Conservation (phyloP, 805 yeast genomes). For the Teunomyces barrocoloradensis region DNA sequence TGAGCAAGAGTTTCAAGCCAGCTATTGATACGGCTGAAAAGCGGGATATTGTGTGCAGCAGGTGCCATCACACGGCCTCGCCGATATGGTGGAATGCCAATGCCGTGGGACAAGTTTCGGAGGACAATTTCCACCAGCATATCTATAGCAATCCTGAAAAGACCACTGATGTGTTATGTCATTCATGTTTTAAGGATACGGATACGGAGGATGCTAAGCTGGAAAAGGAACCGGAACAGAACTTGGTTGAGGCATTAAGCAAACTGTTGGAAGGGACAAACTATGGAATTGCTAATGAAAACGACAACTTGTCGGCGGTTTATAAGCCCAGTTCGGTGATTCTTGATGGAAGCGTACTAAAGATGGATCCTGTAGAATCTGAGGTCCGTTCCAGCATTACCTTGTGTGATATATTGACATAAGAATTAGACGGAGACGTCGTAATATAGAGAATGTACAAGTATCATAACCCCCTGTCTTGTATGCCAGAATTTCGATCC, state of each 20-base stretch:
- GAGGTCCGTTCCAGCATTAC: conserved; percentile 16
- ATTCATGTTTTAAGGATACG: conserved; percentile 28
- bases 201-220: conserved; percentile 6
- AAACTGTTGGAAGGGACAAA: conserved; percentile 31
- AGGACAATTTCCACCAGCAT: neutral
- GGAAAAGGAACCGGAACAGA: conserved; percentile 10
- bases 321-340: conserved; percentile 5
- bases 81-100: conserved; percentile 37
- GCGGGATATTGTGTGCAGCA: conserved; percentile 14
- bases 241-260: conserved; percentile 21
- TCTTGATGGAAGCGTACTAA: neutral
- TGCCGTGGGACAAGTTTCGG: neutral
- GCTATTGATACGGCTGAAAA: neutral
- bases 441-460: neutral
- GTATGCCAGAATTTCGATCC: neutral
- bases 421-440: neutral
- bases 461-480: neutral
- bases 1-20: neutral
- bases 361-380: conserved; percentile 1
- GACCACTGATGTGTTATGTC: conserved; percentile 19
- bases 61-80: conserved; percentile 25
- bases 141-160: neutral
- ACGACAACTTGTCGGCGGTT: conserved; percentile 19
- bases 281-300: conserved; percentile 28
- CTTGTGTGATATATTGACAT: conserved; percentile 18